Evolutionary conservation across 257 asterid species (phyloP), one percentile per base, ranked within the genome.

Genomic region (Cruciata laevipes): DNA sequence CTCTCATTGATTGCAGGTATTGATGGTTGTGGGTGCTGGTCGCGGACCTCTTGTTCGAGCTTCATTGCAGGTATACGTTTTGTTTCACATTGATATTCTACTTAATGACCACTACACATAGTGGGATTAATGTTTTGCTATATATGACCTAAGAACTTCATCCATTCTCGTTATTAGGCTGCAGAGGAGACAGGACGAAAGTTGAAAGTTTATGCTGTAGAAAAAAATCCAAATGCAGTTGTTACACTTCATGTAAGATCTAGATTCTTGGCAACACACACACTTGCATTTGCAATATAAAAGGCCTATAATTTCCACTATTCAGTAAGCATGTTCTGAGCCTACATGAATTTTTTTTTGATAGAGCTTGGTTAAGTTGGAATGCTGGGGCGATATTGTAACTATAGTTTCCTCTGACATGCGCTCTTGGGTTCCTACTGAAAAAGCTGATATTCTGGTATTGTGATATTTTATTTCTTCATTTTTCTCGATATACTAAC

Each of bases 11-110:
- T 71, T 72, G 31, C 68, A 94, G 99, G 88, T 94, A 51, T 78
- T 94, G 87, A 94, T 94, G 99, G 99, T 94, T 81, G 97, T 94
- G 65, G 99, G 99, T 66, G 99, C 99, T 69, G 99, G 99, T 44
- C 83, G 99, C 76, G 99, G 99, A 65, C 99, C 99, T 73, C 97
- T 94, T 74, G 99, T 94, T 69, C 85, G 99, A 78, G 96, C 99
- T 69, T 88, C 99, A 56, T 76, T 90, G 71, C 95, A 94, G 99
- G 99, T 93, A 16, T 51, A 55, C 63, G 25, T 58, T 58, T 68
- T 67, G 69, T 72, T 71, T 32, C 69, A 52, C 67, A 33, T 35
- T 51, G 61, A 71, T 37, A 68, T 52, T 38, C 38, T 68, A 60
- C 63, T 72, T 65, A 27, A 58, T 47, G n/a, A 47, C 20, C 20